A percentile compares a stretch with the other conserved stretches of the same genome.
phyloP scores from a whole-genome alignment of 768 basidiomycete species.

The Tephrocybe sp. region DNA sequence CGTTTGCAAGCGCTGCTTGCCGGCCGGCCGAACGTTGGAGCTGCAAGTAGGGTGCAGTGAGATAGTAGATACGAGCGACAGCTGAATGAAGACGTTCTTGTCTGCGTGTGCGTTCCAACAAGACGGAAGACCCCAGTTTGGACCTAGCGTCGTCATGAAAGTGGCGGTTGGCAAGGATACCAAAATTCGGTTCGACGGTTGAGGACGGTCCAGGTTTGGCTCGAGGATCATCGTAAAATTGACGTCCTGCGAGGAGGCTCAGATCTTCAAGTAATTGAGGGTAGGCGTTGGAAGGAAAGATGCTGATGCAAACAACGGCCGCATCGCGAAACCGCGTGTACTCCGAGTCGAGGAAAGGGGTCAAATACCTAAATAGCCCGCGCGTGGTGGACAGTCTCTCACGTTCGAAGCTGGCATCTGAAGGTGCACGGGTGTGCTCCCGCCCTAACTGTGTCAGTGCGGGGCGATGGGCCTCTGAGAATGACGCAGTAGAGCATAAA shows the following conservation, averaged over 20 bases:
- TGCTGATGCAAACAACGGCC: slow-evolving; percentile 86
- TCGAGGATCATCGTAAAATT: slow-evolving; percentile 78
- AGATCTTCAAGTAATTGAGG: slow-evolving; percentile 84
- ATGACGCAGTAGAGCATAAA: slow-evolving; percentile 78
- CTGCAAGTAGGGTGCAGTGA: slow-evolving; percentile 78
- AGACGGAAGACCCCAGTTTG: slow-evolving; percentile 44
- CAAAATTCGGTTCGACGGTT: slow-evolving; percentile 35
- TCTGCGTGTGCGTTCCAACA: slow-evolving; percentile 59
- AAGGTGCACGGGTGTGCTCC: slow-evolving; percentile 69
- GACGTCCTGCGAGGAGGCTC: slow-evolving; percentile 73
- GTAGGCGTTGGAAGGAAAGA: slow-evolving; percentile 76
- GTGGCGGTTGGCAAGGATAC: slow-evolving; percentile 50
- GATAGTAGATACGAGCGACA: slow-evolving; percentile 84
- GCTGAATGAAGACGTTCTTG: slow-evolving; percentile 83
- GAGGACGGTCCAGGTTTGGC: slow-evolving; percentile 40
- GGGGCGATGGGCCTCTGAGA: slow-evolving; percentile 59
- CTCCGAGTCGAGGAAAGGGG: slow-evolving; percentile 87
- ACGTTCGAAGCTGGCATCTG: slow-evolving; percentile 74
- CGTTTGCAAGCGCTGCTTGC: slow-evolving; percentile 72
- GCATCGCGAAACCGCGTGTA: slow-evolving; percentile 81
- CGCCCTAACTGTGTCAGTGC: slow-evolving; percentile 54
- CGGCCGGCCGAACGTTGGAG: slow-evolving; percentile 67
- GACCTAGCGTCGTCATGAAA: slow-evolving; percentile 61
- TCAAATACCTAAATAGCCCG: slow-evolving; percentile 81
- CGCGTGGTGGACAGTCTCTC: slow-evolving; percentile 82